A percentile compares a stretch with the other conserved stretches of the same genome.
Evolutionary conservation across 345 rosid genomes (phyloP).

Genomic region (Rhodamnia argentea): DNA sequence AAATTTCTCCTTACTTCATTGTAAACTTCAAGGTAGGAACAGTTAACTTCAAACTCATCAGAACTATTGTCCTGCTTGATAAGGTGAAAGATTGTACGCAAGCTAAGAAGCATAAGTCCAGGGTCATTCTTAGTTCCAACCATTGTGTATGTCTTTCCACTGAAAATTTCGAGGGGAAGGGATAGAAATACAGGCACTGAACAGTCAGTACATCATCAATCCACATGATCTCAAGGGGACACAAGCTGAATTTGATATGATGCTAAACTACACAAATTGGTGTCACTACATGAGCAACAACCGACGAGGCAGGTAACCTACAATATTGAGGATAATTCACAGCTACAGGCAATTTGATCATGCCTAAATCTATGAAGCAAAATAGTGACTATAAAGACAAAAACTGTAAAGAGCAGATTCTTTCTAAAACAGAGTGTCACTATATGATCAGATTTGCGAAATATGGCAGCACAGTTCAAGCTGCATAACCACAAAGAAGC

Average conservation of each 20-base stretch:
- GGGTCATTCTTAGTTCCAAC: conserved; percentile 85
- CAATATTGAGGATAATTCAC: too few relatives aligned
- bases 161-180: conserved; percentile 7
- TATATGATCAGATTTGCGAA: too few relatives aligned
- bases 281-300: background rate
- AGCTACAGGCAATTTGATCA: too few relatives aligned
- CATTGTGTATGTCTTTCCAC: conserved; percentile 96
- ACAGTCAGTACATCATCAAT: background rate
- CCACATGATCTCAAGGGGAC: background rate
- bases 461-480: too few relatives aligned
- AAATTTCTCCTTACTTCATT: conserved; percentile 52
- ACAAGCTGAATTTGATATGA: background rate
- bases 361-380: too few relatives aligned
- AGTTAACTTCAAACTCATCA: conserved; percentile 70
- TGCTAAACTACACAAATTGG: background rate
- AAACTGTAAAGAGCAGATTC: too few relatives aligned
- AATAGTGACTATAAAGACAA: too few relatives aligned
- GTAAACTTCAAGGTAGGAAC: conserved; percentile 96
- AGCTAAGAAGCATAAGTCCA: conserved; percentile 95
- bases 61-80: conserved; percentile 57
- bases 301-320: too few relatives aligned
- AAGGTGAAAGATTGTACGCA: conserved; percentile 73
- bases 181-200: background rate
- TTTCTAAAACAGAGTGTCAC: too few relatives aligned
- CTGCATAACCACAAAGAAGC: too few relatives aligned